Percentiles rank a stretch among this genome's conserved stretches.
Conservation (phyloP, 345 rosid species). For the Aquilaria malaccensis region DNA sequence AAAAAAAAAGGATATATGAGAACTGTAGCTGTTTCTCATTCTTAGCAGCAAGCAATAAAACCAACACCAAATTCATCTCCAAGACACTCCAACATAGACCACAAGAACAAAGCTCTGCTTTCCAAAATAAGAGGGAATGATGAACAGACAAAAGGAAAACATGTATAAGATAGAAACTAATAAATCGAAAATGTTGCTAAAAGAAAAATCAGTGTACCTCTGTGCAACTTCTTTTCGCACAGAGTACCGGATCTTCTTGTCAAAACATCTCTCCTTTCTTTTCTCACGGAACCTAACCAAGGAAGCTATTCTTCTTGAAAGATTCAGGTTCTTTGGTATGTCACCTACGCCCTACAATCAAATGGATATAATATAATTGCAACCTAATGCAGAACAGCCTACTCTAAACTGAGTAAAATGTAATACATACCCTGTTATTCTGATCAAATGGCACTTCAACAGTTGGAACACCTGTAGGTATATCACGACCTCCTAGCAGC, state of each 20-base stretch:
- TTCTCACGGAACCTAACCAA: conserved; percentile 71
- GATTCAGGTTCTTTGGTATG: conserved; percentile 42
- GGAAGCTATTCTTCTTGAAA: conserved; percentile 65
- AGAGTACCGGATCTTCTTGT: conserved; percentile 67
- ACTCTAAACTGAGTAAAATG: conserved; percentile 3
- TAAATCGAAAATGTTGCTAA: background rate
- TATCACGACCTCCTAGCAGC: conserved; percentile 54
- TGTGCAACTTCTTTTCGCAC: conserved; percentile 76
- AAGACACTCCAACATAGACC: too few species aligned
- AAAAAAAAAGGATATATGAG: too few species aligned
- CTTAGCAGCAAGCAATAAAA: too few species aligned
- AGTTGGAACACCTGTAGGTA: conserved; percentile 48
- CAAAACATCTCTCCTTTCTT: conserved; percentile 75
- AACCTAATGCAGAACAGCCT: conserved; percentile 2
- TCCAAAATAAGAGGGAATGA: too few species aligned
- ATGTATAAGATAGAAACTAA: background rate
- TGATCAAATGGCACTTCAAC: conserved; percentile 40
- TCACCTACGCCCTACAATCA: conserved; percentile 35
- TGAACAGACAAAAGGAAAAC: background rate
- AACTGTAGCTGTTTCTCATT: too few species aligned
- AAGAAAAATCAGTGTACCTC: conserved; percentile 27
- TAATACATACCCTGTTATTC: conserved; percentile 31
- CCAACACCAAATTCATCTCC: too few species aligned
- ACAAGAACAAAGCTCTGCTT: too few species aligned
- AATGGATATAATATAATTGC: conserved; percentile 9